Conservation (phyloP, 257 asterid genomes). For the Nemophila menziesii region DNA sequence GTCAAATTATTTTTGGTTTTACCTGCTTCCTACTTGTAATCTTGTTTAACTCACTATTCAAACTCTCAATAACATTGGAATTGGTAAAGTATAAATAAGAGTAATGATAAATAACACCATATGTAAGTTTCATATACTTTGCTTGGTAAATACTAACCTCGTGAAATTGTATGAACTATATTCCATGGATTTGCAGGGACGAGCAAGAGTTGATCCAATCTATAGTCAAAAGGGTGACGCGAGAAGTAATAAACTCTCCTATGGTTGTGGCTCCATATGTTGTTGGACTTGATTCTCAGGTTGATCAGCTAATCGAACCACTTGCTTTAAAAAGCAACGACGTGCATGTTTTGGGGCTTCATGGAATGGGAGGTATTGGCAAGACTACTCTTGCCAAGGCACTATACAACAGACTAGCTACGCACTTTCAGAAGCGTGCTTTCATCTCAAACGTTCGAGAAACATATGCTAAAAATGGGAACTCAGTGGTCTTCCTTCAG, state of each 20-base stretch:
- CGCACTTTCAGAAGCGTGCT: slow-evolving; percentile 14
- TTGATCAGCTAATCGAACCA: slow-evolving; percentile 4
- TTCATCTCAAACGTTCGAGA: slow-evolving; percentile 22
- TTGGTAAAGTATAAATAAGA: too few species aligned
- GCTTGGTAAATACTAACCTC: too few species aligned
- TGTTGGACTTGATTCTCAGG: slow-evolving; percentile 17
- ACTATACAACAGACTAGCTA: slow-evolving; percentile 23
- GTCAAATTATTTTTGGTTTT: too few species aligned
- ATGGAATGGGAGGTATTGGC: slow-evolving; percentile 25
- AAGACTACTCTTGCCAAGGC: slow-evolving; percentile 25
- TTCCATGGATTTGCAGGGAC: slow-evolving; percentile 9
- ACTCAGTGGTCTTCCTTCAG: slow-evolving; percentile 14
- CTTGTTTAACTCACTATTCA: too few species aligned
- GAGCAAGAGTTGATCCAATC: slow-evolving; percentile 11
- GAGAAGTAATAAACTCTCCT: slow-evolving; percentile 21
- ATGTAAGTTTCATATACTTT: too few species aligned
- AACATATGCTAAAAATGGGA: slow-evolving; percentile 9
- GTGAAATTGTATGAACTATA: too few species aligned
- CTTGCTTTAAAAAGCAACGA: slow-evolving; percentile 13
- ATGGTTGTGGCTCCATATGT: slow-evolving; percentile 18
- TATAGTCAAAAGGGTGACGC: slow-evolving; percentile 15
- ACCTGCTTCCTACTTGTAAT: too few species aligned
- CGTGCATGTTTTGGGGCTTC: slow-evolving; percentile 14
- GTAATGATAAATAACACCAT: too few species aligned
- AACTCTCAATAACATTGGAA: too few species aligned